Evolutionary conservation across 1,139 yeast species (phyloP).

Genomic region (Nakaseomyces sp.): DNA sequence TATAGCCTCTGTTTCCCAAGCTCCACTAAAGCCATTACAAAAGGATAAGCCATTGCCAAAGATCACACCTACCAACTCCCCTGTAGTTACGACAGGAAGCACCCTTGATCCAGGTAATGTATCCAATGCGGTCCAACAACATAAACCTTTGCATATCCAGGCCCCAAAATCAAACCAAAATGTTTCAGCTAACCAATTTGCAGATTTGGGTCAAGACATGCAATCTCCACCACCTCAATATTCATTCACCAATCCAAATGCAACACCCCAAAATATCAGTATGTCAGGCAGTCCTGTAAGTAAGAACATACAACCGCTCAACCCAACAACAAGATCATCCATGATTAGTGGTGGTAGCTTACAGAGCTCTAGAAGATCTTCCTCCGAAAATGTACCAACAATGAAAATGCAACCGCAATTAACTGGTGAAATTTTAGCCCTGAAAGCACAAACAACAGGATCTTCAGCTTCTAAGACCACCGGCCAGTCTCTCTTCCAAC

Average conservation of each 20-base stretch:
- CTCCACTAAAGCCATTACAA: constrained; percentile 20
- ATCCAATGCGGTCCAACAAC: not conserved
- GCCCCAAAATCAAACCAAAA: constrained; percentile 13
- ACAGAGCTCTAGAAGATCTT: not conserved
- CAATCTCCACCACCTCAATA: not conserved
- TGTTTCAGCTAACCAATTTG: constrained; percentile 55
- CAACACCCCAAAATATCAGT: not conserved
- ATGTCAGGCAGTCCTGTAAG: not conserved
- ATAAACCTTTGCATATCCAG: constrained; percentile 14
- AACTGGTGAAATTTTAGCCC: constrained; percentile 18
- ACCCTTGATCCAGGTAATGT: constrained; percentile 6
- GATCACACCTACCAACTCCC: not conserved
- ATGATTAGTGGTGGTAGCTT: not conserved
- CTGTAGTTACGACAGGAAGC: not conserved
- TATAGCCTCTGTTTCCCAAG: constrained; percentile 11
- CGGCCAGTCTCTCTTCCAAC: constrained; percentile 36
- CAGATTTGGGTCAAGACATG: constrained; percentile 5
- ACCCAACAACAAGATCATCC: not conserved
- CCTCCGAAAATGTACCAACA: constrained; percentile 1
- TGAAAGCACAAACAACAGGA: constrained; percentile 32
- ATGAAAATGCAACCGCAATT: constrained; percentile 10
- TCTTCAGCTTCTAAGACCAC: constrained; percentile 18
- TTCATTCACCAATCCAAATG: not conserved
- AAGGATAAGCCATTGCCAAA: constrained; percentile 9
- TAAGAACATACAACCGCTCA: constrained; percentile 2